These are phyloP conservation scores for Cochlearia excelsa DNA, from an alignment of 345 rosid genomes.

Conservation along the genomic window DNA sequence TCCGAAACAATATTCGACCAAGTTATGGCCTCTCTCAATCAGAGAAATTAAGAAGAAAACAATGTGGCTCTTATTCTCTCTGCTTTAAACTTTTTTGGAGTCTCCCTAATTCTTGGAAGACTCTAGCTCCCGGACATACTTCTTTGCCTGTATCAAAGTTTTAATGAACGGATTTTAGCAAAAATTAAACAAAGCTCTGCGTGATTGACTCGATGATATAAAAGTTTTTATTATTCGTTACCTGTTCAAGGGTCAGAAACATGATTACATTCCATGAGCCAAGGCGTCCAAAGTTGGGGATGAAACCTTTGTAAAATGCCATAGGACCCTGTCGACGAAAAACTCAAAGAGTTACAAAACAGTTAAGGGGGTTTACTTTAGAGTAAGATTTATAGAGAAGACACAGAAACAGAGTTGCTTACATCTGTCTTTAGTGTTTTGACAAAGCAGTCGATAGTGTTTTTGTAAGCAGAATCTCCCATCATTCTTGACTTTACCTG, in stretches of 20 bases:
- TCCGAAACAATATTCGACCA: constrained; percentile 23
- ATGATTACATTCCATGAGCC: constrained; percentile 98
- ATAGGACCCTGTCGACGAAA: constrained; percentile 59
- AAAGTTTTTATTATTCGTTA: constrained; percentile 25
- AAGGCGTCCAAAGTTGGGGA: constrained; percentile 90
- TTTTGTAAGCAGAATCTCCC: constrained; percentile 94
- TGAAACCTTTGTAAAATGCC: constrained; percentile 91
- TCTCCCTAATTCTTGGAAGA: constrained; percentile 26
- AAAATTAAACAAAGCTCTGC: neutral
- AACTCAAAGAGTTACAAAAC: neutral
- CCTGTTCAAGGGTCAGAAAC: constrained; percentile 98
- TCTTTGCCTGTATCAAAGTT: constrained; percentile 34
- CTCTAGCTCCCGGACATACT: constrained; percentile 36
- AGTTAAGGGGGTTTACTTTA: neutral
- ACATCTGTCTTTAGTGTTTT: constrained; percentile 90
- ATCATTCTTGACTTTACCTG: constrained; percentile 99
- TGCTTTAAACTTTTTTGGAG: neutral
- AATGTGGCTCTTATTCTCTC: constrained; percentile 28
- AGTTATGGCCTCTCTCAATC: constrained; percentile 26
- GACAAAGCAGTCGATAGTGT: constrained; percentile 86
- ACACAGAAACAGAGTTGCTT: constrained; percentile 27
- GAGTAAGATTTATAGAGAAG: constrained; percentile 14
- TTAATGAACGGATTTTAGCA: neutral
- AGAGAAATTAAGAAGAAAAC: constrained; percentile 23
- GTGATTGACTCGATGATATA: neutral